Percentiles rank a stretch among this genome's conserved stretches.
Evolutionary conservation across 352 stramenopile species (phyloP).

Genomic region (Pythium guiyangense): DNA sequence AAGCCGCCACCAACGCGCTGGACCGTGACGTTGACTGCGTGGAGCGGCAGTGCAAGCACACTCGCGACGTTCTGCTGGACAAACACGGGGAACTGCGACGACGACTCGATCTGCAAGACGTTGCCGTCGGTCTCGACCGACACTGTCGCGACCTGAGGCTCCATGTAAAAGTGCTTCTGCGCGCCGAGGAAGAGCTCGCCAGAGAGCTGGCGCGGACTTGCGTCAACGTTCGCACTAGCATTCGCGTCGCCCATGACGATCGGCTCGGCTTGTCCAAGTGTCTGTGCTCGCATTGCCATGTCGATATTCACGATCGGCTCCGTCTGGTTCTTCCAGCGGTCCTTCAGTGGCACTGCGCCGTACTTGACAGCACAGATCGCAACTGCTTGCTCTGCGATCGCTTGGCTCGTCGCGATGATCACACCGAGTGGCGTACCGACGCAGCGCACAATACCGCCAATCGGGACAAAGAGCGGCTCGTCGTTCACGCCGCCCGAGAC

Average conservation of each 20-base stretch:
- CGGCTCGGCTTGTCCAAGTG: conserved; percentile 62
- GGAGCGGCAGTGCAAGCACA: conserved; percentile 85
- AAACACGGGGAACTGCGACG: conserved; percentile 92
- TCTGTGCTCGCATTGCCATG: conserved; percentile 23
- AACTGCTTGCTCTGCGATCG: conserved; percentile 84
- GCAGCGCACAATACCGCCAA: conserved; percentile 32
- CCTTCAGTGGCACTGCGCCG: conserved; percentile 14
- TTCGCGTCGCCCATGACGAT: conserved; percentile 76
- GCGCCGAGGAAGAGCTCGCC: conserved; percentile 87
- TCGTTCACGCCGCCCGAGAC: conserved; percentile 63
- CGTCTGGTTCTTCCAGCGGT: conserved; percentile 27
- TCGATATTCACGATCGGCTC: conserved; percentile 32
- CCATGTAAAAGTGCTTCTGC: conserved; percentile 97
- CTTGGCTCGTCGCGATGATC: conserved; percentile 28
- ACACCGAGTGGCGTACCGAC: conserved; percentile 33
- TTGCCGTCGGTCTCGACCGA: conserved; percentile 81
- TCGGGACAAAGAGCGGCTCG: conserved; percentile 37
- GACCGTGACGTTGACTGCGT: conserved; percentile 88
- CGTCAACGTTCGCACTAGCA: conserved; percentile 62
- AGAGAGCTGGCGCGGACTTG: conserved; percentile 91
- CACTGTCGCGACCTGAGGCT: conserved; percentile 86
- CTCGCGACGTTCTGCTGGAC: conserved; percentile 88
- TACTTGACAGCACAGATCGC: conserved; percentile 45
- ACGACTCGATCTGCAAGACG: conserved; percentile 89
- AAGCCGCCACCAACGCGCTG: conserved; percentile 97